phyloP scores from a whole-genome alignment of 495 filamentous ascomycete genomes.

The Extremus antarcticus region DNA sequence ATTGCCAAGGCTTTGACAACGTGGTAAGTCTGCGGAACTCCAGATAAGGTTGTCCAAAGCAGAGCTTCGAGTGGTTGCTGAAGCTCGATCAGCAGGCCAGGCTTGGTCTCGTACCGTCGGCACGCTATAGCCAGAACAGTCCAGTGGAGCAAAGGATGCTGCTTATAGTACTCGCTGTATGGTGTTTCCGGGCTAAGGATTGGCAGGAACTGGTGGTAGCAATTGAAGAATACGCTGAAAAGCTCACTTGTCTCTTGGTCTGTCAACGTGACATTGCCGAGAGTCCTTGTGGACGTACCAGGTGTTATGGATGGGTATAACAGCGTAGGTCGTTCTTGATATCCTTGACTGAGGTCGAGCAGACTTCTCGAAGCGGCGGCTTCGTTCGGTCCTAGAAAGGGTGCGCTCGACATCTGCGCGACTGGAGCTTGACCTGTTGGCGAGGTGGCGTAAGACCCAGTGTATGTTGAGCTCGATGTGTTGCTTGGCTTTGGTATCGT shows the following conservation, averaged over 20 bases:
- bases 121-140: constrained; percentile 72
- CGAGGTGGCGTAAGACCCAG: constrained; percentile 2
- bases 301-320: constrained; percentile 10
- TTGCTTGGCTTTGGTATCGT: constrained; percentile 31
- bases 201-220: constrained; percentile 76
- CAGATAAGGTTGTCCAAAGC: constrained; percentile 71
- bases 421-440: constrained; percentile 4
- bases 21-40: constrained; percentile 74
- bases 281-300: constrained; percentile 35
- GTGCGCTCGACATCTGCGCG: constrained; percentile 12
- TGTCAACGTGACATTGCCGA: constrained; percentile 65
- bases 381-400: constrained; percentile 17
- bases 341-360: constrained; percentile 17
- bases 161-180: constrained; percentile 64
- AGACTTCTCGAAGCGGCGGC: constrained; percentile 14
- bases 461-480: background rate
- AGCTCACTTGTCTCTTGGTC: constrained; percentile 62
- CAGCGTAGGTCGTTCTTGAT: constrained; percentile 7
- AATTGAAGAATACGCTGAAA: constrained; percentile 68
- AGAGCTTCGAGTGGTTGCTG: constrained; percentile 61
- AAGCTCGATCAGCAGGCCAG: constrained; percentile 55
- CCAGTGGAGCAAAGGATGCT: constrained; percentile 76
- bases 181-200: constrained; percentile 62
- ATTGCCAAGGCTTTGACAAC: constrained; percentile 87
- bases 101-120: constrained; percentile 57